Evolutionary conservation across 176 grass and related monocot genomes (phyloP).

Genomic region (Oryza glumipatula): DNA sequence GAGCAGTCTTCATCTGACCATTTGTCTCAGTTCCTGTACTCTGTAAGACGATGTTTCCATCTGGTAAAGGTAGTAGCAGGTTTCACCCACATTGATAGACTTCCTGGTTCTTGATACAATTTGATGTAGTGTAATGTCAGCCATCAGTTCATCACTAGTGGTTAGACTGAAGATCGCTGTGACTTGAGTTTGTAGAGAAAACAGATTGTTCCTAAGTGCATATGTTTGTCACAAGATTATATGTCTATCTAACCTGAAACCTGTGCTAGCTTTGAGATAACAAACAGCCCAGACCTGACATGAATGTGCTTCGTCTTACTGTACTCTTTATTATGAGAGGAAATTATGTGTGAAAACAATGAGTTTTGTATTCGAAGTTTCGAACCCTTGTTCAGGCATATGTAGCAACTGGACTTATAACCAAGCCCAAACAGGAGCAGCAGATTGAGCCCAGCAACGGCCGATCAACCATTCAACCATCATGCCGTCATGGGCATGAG

Average conservation of each 20-base stretch:
- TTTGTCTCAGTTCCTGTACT: not conserved
- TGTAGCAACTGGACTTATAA: not conserved
- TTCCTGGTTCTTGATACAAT: not conserved
- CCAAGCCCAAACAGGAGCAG: not conserved
- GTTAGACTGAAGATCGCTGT: not conserved
- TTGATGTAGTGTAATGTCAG: constrained; percentile 15
- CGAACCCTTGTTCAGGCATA: no score
- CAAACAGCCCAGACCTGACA: not conserved
- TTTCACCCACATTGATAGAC: not conserved
- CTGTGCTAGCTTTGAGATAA: not conserved
- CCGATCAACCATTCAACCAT: no score
- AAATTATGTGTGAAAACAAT: not conserved
- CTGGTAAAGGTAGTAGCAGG: not conserved
- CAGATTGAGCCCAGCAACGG: not conserved
- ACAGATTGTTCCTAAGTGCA: not conserved
- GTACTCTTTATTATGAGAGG: not conserved
- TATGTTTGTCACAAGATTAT: not conserved
- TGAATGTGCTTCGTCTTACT: not conserved
- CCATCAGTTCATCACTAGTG: not conserved
- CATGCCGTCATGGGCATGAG: no score
- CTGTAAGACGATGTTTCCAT: not conserved
- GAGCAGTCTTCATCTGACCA: not conserved
- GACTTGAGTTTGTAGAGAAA: not conserved
- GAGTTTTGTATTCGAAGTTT: not conserved
- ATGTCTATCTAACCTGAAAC: not conserved